Base-by-base conservation (phyloP, 2,329 filamentous ascomycete genomes). In the Cytospora chrysosperma region DNA sequence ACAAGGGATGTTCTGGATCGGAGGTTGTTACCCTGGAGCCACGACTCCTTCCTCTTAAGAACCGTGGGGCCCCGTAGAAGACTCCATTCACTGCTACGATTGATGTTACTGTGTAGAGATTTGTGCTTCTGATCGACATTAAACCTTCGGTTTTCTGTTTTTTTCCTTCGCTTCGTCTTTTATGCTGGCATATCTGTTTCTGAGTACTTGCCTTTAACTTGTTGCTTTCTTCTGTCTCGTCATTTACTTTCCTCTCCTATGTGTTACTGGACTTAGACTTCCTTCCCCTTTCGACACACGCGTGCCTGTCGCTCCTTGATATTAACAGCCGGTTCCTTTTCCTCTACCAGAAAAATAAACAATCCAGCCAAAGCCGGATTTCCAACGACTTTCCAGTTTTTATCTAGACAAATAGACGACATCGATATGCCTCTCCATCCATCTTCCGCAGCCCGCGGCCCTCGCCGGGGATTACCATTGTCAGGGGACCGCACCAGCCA, bases 371-470 rank as follows among this genome's bases (percentile, higher is more conserved):
- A 34, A 34, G 32, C 9, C 12, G 32, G 32, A 34, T 15, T 12
- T 12, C 12, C 32, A 13, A 32, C 30, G 30, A 32, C n/a, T n/a
- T n/a, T n/a, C 32, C 12, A 15, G 4, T 2, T 13, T 13, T 12
- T 34, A 10, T 13, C 9, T 3, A 10, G 12, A 34, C 1, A 3
- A 28, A 10, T 13, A 54, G 13, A 43, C 19, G 27, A 15, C 37
- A 7, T 3, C 40, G 24, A 3, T 27, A 68, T 68, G 65, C 66
- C 67, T 56, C 43, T 64, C 52, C 55, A 64, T 34, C 65, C 63
- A 37, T 51, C 49, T n/a, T 34, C 37, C 30, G 58, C 53, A 32
- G 61, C n/a, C 43, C 43, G 21, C 21, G 8, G 55, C 34, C 15
- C 51, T n/a, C 52, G 59, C 27, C 56, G 56, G 37, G 37, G 47